These are phyloP conservation scores for Cnidoscolus chayamansa DNA, from an alignment of 441 rosid species.

Conservation along the genomic window DNA sequence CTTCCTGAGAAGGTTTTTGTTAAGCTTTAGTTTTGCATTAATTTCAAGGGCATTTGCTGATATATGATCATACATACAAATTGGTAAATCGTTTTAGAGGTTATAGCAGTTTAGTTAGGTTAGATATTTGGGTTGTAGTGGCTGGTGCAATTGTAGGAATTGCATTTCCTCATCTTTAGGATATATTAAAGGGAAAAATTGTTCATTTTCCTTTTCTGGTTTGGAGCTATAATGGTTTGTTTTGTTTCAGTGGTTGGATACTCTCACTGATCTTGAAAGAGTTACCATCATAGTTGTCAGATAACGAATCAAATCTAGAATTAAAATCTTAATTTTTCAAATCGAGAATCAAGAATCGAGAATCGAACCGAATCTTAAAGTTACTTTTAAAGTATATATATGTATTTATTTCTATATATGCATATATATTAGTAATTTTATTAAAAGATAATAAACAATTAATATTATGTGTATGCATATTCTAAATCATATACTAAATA, in stretches of 20 bases:
- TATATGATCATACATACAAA: not conserved
- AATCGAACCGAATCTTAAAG: too few relatives aligned
- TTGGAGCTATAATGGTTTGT: not conserved
- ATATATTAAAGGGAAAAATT: not conserved
- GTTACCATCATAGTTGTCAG: too few relatives aligned
- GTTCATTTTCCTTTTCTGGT: not conserved
- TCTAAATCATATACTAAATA: too few relatives aligned
- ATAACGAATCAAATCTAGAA: too few relatives aligned
- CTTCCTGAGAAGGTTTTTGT: constrained; percentile 59
- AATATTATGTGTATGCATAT: too few relatives aligned
- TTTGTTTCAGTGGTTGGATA: not conserved
- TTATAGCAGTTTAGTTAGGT: not conserved
- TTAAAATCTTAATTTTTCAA: too few relatives aligned
- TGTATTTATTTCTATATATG: too few relatives aligned
- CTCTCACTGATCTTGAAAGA: not conserved
- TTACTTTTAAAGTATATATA: too few relatives aligned
- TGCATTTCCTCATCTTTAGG: not conserved
- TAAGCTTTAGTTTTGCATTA: not conserved
- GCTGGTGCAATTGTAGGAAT: not conserved
- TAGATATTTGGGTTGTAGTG: not conserved
- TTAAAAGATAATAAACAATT: too few relatives aligned
- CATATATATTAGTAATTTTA: too few relatives aligned
- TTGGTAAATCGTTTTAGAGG: too few relatives aligned
- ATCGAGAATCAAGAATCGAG: too few relatives aligned
- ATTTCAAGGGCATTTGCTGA: constrained; percentile 7